These are phyloP conservation scores for Lecanosticta acicola DNA, from an alignment of 2,329 filamentous ascomycete genomes.

Conservation along the genomic window DNA sequence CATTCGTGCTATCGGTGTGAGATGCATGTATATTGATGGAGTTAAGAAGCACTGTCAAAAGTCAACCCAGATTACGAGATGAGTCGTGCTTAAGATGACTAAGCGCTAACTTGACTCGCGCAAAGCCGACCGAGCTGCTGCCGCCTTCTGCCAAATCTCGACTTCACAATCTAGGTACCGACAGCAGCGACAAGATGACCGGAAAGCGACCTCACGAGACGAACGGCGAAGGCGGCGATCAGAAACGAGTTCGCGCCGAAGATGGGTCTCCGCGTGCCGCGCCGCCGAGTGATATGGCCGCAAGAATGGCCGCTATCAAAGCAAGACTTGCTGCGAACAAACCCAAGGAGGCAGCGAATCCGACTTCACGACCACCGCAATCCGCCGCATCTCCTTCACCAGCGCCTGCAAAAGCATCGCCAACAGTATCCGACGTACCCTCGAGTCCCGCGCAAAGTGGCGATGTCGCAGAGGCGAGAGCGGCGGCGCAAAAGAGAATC, in stretches of 20 bases:
- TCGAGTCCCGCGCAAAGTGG: constrained; percentile 8
- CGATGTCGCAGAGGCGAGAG: constrained; percentile 25
- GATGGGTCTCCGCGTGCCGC: constrained; percentile 33
- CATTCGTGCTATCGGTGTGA: no score
- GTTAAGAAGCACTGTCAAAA: no score
- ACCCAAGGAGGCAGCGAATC: constrained; percentile 13
- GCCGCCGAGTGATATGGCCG: constrained; percentile 25
- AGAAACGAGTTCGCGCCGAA: constrained; percentile 38
- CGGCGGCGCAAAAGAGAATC: constrained; percentile 29
- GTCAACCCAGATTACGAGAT: no score
- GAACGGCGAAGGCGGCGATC: constrained; percentile 35
- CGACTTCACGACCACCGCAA: constrained; percentile 7
- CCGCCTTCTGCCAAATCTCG: no score
- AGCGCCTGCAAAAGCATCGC: constrained; percentile 15
- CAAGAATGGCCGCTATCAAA: constrained; percentile 34
- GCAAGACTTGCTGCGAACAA: constrained; percentile 29
- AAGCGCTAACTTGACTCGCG: no score
- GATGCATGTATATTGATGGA: no score
- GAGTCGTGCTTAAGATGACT: no score
- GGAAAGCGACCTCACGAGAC: constrained; percentile 41
- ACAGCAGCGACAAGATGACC: constrained; percentile 19
- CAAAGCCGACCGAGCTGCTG: no score
- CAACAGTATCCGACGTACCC: constrained; percentile 12
- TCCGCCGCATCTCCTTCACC: constrained; percentile 7
- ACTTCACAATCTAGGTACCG: no score